phyloP scores from a whole-genome alignment of 768 basidiomycete genomes.

The Rhodotorula babjevae region DNA sequence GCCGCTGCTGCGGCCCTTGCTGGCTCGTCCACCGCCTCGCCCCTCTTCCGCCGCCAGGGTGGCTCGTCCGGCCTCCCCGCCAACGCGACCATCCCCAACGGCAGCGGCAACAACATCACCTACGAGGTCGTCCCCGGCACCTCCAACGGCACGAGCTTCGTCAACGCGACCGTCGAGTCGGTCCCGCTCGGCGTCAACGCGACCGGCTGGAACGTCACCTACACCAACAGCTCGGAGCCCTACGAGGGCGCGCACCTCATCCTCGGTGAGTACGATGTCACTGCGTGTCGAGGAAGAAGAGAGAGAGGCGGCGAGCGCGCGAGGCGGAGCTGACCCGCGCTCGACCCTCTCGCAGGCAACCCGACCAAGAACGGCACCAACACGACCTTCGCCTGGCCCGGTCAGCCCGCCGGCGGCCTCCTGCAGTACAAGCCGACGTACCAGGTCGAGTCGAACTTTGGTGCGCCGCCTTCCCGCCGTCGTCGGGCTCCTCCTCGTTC shows the following conservation, averaged over 20 bases:
- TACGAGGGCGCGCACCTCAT: neutral
- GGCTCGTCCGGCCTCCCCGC: constrained; percentile 7
- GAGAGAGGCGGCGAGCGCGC: too few species aligned
- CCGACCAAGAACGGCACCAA: constrained; percentile 33
- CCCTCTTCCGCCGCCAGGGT: constrained; percentile 22
- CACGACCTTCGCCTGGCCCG: constrained; percentile 11
- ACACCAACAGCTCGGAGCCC: constrained; percentile 11
- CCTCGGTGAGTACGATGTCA: neutral
- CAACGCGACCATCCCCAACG: neutral
- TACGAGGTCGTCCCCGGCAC: neutral
- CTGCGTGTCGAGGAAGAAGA: too few species aligned
- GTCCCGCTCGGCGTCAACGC: constrained; percentile 17
- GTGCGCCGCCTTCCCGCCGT: constrained; percentile 47
- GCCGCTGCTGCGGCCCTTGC: constrained; percentile 14
- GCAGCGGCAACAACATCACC: neutral
- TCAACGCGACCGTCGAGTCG: constrained; percentile 12
- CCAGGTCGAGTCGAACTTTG: constrained; percentile 46
- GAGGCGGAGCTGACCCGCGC: neutral
- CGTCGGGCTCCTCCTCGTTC: neutral
- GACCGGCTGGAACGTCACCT: neutral
- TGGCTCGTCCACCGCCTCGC: constrained; percentile 8
- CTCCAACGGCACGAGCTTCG: constrained; percentile 16
- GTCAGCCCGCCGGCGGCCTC: constrained; percentile 30
- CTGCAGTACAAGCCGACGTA: constrained; percentile 14
- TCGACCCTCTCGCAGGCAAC: neutral